phyloP scores from a whole-genome alignment of 108 stramenopile species.

The Bacterosira constricta region DNA sequence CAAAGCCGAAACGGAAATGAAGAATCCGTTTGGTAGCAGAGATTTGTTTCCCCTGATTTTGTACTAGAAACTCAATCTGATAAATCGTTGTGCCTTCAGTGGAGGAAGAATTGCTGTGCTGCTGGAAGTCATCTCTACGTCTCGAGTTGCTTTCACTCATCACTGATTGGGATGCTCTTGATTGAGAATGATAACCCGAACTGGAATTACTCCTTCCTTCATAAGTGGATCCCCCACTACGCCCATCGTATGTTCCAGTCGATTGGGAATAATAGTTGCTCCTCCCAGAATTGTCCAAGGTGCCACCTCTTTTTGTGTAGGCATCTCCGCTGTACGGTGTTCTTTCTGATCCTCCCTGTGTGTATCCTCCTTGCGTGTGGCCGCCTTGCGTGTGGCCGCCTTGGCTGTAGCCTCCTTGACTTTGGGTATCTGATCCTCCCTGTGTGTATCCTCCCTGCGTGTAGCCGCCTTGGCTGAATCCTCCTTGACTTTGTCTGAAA shows the following conservation, averaged over 20 bases:
- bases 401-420: too few relatives aligned
- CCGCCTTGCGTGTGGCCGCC: too few relatives aligned
- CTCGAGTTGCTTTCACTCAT: neutral
- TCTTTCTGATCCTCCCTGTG: neutral
- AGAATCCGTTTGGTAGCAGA: conserved; percentile 76
- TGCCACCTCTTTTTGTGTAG: neutral
- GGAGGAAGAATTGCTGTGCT: neutral
- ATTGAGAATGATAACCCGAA: too few relatives aligned
- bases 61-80: conserved; percentile 38
- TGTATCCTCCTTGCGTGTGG: too few relatives aligned
- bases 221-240: neutral
- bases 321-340: neutral
- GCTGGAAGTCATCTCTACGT: neutral
- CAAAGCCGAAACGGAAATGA: conserved; percentile 82
- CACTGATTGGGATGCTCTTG: too few relatives aligned
- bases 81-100: conserved; percentile 7
- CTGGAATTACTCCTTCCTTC: neutral
- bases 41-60: conserved; percentile 61
- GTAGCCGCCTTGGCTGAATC: too few relatives aligned
- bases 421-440: neutral
- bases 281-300: neutral
- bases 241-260: neutral
- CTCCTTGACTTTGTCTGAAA: too few relatives aligned
- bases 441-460: too few relatives aligned
- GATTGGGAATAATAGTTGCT: neutral